These are phyloP conservation scores for Candida nonsorbophila DNA, from an alignment of 805 yeast genomes.

Conservation along the genomic window DNA sequence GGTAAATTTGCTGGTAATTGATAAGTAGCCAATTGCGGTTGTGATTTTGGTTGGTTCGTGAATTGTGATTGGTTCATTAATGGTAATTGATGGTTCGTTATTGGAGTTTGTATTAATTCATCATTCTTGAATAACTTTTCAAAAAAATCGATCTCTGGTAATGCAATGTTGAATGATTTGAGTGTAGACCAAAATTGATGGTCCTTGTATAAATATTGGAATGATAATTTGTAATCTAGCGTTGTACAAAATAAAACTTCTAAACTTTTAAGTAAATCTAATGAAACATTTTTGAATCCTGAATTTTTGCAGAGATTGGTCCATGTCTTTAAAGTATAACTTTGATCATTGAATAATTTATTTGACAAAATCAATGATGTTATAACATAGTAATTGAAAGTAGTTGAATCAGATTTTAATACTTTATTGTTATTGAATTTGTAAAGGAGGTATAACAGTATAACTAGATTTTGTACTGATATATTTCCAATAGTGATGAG, in stretches of 20 bases:
- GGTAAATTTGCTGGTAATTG: no score
- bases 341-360: conserved; percentile 45
- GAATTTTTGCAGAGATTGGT: conserved; percentile 18
- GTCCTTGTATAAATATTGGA: conserved; percentile 14
- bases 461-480: conserved; percentile 7
- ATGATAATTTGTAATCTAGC: conserved; percentile 22
- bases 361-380: conserved; percentile 26
- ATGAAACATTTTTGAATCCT: conserved; percentile 12
- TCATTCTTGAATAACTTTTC: no score
- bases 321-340: conserved; percentile 50
- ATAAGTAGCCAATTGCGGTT: no score
- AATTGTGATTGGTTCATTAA: no score
- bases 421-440: conserved; percentile 7
- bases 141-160: no score
- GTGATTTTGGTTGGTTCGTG: no score
- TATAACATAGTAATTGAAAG: conserved; percentile 17
- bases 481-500: conserved; percentile 7
- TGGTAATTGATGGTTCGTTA: no score
- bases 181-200: conserved; percentile 24
- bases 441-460: conserved; percentile 6
- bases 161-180: no score
- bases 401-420: conserved; percentile 4
- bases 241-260: conserved; percentile 22
- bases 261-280: conserved; percentile 19
- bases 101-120: no score